Evolutionary conservation across 441 rosid genomes (phyloP).

Genomic region (Raphanus hybrid): DNA sequence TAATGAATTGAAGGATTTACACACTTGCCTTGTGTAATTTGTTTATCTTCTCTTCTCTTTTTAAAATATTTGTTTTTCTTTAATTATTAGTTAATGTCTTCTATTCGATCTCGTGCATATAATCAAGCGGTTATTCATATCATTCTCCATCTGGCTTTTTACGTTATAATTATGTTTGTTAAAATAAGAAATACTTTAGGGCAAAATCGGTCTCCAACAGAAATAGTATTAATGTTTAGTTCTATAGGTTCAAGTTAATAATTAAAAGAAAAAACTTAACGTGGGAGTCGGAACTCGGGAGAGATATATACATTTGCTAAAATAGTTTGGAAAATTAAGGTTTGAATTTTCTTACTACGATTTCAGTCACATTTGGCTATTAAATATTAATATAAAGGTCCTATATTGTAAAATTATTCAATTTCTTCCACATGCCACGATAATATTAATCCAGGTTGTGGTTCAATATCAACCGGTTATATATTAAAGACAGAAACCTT

Average conservation of each 20-base stretch:
- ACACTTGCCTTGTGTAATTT: conserved; percentile 3
- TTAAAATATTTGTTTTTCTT: neutral
- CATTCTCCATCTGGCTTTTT: neutral
- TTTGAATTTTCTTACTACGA: neutral
- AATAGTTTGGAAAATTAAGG: neutral
- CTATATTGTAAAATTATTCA: neutral
- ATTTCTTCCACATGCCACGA: neutral
- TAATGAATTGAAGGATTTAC: conserved; percentile 1
- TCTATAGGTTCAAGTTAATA: too few species aligned
- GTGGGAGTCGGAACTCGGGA: neutral
- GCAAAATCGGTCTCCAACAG: neutral
- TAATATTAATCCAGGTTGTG: neutral
- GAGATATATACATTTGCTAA: neutral
- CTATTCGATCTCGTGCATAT: conserved; percentile 16
- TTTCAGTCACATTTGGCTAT: neutral
- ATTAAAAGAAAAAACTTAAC: neutral
- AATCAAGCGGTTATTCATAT: conserved; percentile 2
- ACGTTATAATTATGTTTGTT: neutral
- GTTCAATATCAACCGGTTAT: neutral
- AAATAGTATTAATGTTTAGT: too few species aligned
- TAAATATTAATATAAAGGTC: neutral
- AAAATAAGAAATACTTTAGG: conserved; percentile 1
- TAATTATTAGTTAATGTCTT: conserved; percentile 4
- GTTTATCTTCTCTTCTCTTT: neutral
- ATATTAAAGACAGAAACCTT: neutral